phyloP scores from a whole-genome alignment of 1,139 yeast species.

The Suhomyces yuchorum region DNA sequence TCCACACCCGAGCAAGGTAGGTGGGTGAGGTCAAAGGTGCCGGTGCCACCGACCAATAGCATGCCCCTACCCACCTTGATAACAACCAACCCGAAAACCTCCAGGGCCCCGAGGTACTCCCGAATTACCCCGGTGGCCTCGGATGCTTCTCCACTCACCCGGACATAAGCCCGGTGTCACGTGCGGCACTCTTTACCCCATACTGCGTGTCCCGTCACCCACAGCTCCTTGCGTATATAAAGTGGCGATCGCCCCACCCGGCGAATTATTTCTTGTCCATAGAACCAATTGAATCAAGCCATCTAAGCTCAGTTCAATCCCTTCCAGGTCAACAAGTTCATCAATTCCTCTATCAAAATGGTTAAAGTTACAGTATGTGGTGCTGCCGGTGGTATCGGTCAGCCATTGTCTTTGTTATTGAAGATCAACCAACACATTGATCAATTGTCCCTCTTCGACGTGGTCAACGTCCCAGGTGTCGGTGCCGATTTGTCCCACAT shows the following conservation, averaged over 20 bases:
- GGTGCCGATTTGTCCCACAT: conserved; percentile 95
- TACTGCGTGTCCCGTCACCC: conserved; percentile 4
- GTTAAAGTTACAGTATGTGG: conserved; percentile 86
- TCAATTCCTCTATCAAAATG: conserved; percentile 22
- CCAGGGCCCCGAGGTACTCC: conserved; percentile 1
- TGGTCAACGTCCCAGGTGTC: conserved; percentile 94
- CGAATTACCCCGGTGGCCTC: conserved; percentile 8
- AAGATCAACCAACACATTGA: conserved; percentile 87
- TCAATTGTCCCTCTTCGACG: conserved; percentile 84
- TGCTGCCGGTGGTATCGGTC: conserved; percentile 99
- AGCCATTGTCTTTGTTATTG: conserved; percentile 88
- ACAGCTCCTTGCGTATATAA: conserved; percentile 3
- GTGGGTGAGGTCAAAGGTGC: not conserved
- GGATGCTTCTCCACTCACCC: conserved; percentile 13
- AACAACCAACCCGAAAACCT: not conserved
- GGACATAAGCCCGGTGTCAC: conserved; percentile 9
- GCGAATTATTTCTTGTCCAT: not conserved
- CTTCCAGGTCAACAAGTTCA: not conserved
- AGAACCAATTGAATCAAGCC: not conserved
- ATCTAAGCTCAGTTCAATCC: not conserved
- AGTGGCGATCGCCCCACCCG: conserved; percentile 3
- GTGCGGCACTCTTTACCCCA: conserved; percentile 8
- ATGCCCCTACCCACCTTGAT: not conserved
- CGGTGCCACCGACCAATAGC: not conserved
- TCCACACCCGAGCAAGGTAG: not conserved